Evolutionary conservation across 306 rosid species (phyloP).

Genomic region (Cicer chorassanicum): DNA sequence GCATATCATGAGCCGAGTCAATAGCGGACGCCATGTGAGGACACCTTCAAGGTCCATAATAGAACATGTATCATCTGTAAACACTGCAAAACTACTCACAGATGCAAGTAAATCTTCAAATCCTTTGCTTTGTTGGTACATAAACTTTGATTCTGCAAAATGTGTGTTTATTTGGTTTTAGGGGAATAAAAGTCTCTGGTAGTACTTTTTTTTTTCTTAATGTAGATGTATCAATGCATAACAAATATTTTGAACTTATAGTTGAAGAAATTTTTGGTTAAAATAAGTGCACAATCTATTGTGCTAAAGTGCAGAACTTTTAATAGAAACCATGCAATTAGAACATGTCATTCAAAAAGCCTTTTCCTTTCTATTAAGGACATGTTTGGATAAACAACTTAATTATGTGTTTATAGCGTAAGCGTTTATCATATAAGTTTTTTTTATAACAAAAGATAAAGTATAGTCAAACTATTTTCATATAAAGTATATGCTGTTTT

Average conservation of each 20-base stretch:
- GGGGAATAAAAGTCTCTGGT: neutral
- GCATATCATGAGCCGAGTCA: conserved; percentile 41
- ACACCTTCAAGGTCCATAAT: conserved; percentile 55
- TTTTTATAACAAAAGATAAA: too few relatives aligned
- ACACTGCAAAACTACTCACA: conserved; percentile 83
- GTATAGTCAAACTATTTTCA: too few relatives aligned
- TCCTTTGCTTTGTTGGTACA: conserved; percentile 39
- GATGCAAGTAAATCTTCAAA: conserved; percentile 78
- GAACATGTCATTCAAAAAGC: conserved; percentile 28
- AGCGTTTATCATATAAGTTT: too few relatives aligned
- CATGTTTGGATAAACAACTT: too few relatives aligned
- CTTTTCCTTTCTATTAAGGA: neutral
- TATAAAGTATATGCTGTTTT: too few relatives aligned
- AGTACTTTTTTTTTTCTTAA: neutral
- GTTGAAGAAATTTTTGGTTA: conserved; percentile 30
- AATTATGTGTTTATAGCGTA: too few relatives aligned
- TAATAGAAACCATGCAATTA: neutral
- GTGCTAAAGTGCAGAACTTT: conserved; percentile 3
- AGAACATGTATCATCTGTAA: conserved; percentile 61
- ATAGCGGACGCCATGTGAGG: conserved; percentile 21
- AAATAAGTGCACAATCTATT: neutral
- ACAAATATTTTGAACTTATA: neutral
- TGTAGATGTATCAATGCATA: neutral
- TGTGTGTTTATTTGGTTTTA: neutral
- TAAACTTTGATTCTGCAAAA: neutral